Evolutionary conservation across 768 basidiomycete species (phyloP), one percentile per base, ranked within the genome.

Genomic region (Leccinum incarnatum): DNA sequence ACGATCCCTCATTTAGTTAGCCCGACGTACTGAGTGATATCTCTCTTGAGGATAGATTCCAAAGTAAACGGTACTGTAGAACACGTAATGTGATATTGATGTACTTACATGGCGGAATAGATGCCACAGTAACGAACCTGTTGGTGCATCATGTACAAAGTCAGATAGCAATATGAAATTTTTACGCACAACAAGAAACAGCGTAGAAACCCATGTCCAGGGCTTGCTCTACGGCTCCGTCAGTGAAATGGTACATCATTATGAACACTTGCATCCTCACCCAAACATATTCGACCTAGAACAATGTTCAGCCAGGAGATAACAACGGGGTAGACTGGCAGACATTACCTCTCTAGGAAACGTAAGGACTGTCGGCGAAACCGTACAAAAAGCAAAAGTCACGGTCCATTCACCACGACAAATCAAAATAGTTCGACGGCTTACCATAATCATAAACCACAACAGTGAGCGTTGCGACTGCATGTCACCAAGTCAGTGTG

Each of bases 101-200:
- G 21, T 6, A 14, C 45, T 21, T 14, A 46, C 45, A 46, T 46
- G 19, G 45, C 45, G 21, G 19, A 46, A 46, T 46, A 46, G 21
- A 46, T 21, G 21, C 21, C 45, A 46, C 19, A 46, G 11, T 46
- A 46, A 21, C 45, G 45, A 21, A 46, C 21, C 45, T 46, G 40
- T n/a, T n/a, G 40, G 17, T 42, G 40, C 4, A 42, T 42, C 40
- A n/a, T n/a, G n/a, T 42, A 10, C 17, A n/a, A 10, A 5, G 4
- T n/a, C 40, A 15, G n/a, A 42, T 5, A 40, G 4, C 4, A n/a
- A 42, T 4, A 3, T 10, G n/a, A 10, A 42, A 5, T 0, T 0
- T 36, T n/a, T 42, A 21, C 19, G 10, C 21, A 21, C 45, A 23
- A 46, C 11, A 19, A 46, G 19, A 12, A 23, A 46, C 2, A 46